These are phyloP conservation scores for Pseudozyma sp. DNA, from an alignment of 1,284 basidiomycete genomes.

Conservation along the genomic window DNA sequence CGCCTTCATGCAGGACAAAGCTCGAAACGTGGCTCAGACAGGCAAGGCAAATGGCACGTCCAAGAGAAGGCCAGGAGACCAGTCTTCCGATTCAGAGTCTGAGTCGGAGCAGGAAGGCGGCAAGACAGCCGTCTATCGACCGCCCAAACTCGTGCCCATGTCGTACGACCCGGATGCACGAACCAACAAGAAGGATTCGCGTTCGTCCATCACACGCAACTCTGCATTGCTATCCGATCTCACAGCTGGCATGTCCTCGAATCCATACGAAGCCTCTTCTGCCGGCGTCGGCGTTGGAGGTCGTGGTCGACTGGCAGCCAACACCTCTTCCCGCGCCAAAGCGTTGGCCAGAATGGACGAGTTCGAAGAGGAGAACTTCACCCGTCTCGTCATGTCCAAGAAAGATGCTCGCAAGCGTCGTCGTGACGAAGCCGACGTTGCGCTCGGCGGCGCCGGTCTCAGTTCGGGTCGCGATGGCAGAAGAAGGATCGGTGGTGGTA, in stretches of 20 bases:
- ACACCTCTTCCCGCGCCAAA: conserved; percentile 75
- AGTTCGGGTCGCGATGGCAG: conserved; percentile 49
- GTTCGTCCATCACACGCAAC: conserved; percentile 49
- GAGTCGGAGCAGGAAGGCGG: conserved; percentile 27
- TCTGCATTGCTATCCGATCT: conserved; percentile 64
- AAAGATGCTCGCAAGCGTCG: conserved; percentile 82
- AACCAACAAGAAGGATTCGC: conserved; percentile 71
- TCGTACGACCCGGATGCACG: conserved; percentile 80
- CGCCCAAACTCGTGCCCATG: conserved; percentile 90
- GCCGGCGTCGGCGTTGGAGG: conserved; percentile 61
- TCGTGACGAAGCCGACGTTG: conserved; percentile 89
- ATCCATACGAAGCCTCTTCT: conserved; percentile 63
- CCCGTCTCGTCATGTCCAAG: conserved; percentile 89
- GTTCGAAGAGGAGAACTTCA: conserved; percentile 97
- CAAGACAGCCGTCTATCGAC: conserved; percentile 78
- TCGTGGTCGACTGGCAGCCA: conserved; percentile 38
- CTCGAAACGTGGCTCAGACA: conserved; percentile 15
- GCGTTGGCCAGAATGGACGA: conserved; percentile 85
- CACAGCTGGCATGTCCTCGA: conserved; percentile 62
- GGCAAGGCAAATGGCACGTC: conserved; percentile 62
- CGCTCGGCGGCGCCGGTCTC: conserved; percentile 76
- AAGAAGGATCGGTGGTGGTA: conserved; percentile 63
- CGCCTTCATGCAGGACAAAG: conserved; percentile 55
- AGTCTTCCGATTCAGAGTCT: conserved; percentile 66
- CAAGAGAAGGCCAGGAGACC: conserved; percentile 37